A percentile compares a stretch with the other conserved stretches of the same genome.
phyloP scores from a whole-genome alignment of 1,284 basidiomycete genomes.

The Malassezia brasiliensis region DNA sequence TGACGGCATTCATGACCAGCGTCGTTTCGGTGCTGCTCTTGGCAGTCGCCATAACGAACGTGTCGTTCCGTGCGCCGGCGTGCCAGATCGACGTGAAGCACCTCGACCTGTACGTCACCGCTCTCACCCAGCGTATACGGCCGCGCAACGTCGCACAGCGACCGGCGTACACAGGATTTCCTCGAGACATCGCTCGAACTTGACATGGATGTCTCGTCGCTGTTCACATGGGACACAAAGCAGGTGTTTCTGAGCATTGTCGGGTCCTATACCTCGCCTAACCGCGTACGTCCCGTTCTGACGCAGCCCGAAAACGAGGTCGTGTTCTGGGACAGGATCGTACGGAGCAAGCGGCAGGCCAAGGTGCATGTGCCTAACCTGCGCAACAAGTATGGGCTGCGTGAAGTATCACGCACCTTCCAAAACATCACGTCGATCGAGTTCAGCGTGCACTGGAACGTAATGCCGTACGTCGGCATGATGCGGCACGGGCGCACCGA shows the following conservation, averaged over 20 bases:
- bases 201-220: slow-evolving; percentile 60
- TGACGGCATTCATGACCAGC: slow-evolving; percentile 58
- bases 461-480: slow-evolving; percentile 77
- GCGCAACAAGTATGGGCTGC: slow-evolving; percentile 74
- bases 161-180: slow-evolving; percentile 35
- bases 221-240: slow-evolving; percentile 92
- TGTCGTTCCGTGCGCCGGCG: slow-evolving; percentile 47
- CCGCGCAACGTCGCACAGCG: slow-evolving; percentile 28
- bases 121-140: slow-evolving; percentile 19
- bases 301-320: slow-evolving; percentile 66
- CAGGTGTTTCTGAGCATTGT: slow-evolving; percentile 62
- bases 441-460: slow-evolving; percentile 73
- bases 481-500: slow-evolving; percentile 1
- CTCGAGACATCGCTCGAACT: slow-evolving; percentile 25
- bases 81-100: slow-evolving; percentile 57
- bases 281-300: slow-evolving; percentile 23
- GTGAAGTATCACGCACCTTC: slow-evolving; percentile 66
- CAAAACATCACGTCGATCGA: slow-evolving; percentile 53
- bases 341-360: slow-evolving; percentile 66
- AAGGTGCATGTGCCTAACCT: slow-evolving; percentile 57
- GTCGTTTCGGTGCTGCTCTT: slow-evolving; percentile 56
- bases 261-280: slow-evolving; percentile 23
- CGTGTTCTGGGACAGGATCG: slow-evolving; percentile 82
- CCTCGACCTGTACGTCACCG: slow-evolving; percentile 56
- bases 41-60: slow-evolving; percentile 27